Evolutionary conservation across 179 eudicot genomes (phyloP), one percentile per base, ranked within the genome.

Genomic region (Vitellaria paradoxa): DNA sequence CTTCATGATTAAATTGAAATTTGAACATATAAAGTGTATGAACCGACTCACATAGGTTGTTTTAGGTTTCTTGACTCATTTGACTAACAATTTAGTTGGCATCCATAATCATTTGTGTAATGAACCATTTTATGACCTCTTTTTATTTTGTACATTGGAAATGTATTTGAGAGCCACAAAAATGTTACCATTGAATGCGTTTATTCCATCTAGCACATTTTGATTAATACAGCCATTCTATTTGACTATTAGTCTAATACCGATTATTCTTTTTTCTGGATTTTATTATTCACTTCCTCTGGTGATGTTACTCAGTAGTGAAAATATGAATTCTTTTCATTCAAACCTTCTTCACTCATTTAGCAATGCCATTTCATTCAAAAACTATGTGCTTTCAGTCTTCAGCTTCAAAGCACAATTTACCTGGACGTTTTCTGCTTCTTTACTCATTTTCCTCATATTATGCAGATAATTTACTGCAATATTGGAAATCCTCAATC

Each of bases 401-500:
- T 42, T 42, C 45, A 42, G 45, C 59, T 53, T 68, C 17, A 8
- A 10, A 17, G 75, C 65, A 70, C 68, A 23, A 52, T 52, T 53
- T 76, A 53, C 55, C 20, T 45, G 17, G 42, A n/a, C n/a, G n/a
- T 65, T 14, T 24, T 53, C 46, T 13, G 17, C 49, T 46, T 68
- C 61, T 65, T n/a, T 68, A 52, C 21, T 70, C 59, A 20, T 37
- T 80, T 72, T 63, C 62, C 61, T 17, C 72, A 77, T 10, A 0
- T 9, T 14, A 17, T 63, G 71, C 96, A 96, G 99, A 92, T 96
- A 76, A 82, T 96, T 42, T 96, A 88, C 83, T 96, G 98, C 78
- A 96, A 96, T 77, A 94, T 96, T 70, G 99, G 98, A 77, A 96
- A 96, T 82, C 99, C 98, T 76, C 98, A 96, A 81, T 94, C 98